Conservation (phyloP, 768 basidiomycete species). For the Tricholomella constricta region DNA sequence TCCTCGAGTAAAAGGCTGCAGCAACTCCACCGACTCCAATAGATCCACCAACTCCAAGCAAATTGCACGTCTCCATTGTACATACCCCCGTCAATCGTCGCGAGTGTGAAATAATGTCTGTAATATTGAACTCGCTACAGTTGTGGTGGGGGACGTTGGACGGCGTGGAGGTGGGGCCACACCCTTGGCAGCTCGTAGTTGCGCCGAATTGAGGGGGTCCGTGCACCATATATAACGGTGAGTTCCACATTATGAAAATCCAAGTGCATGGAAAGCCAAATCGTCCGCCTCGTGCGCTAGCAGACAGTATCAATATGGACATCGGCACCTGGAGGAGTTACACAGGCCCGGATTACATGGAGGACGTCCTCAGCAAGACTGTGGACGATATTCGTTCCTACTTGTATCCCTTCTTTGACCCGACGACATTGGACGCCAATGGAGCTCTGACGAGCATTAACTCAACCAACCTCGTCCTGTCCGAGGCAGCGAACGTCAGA, state of each 20-base stretch:
- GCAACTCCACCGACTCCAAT: constrained; percentile 15
- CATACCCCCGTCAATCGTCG: too few species aligned
- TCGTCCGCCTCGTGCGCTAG: too few species aligned
- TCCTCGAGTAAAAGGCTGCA: constrained; percentile 15
- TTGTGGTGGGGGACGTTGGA: not conserved
- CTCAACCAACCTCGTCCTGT: not conserved
- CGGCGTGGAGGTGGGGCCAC: not conserved
- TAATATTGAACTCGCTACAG: not conserved
- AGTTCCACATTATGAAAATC: too few species aligned
- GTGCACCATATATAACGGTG: too few species aligned
- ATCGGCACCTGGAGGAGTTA: constrained; percentile 19
- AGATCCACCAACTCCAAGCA: too few species aligned
- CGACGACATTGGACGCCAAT: constrained; percentile 10
- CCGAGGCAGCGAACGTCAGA: constrained; percentile 8
- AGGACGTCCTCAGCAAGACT: constrained; percentile 16
- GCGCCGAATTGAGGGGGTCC: not conserved
- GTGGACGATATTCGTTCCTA: constrained; percentile 21
- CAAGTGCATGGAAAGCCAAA: too few species aligned
- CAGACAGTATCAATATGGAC: too few species aligned
- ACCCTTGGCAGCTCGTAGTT: constrained; percentile 1
- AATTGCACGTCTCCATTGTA: too few species aligned
- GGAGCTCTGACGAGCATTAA: constrained; percentile 15
- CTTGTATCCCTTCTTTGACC: constrained; percentile 19
- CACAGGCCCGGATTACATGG: constrained; percentile 22
- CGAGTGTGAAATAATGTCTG: not conserved